Percentiles rank a stretch among this genome's conserved stretches.
Conservation (phyloP, 495 filamentous ascomycete species). For the Penicillium samsonianum region DNA sequence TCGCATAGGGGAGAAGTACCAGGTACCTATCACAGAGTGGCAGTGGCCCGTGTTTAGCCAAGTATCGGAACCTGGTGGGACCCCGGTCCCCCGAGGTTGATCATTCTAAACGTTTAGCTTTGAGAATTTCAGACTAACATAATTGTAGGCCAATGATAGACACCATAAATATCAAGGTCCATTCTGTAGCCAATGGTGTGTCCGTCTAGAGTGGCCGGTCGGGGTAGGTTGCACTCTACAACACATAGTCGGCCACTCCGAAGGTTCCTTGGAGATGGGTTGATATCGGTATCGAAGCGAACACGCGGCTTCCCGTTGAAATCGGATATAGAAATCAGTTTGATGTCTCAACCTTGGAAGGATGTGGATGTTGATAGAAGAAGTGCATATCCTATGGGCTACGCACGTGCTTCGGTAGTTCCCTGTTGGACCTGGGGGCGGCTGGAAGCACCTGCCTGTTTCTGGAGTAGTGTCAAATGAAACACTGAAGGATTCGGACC, state of each 20-base stretch:
- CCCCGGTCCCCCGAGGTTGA: constrained; percentile 8
- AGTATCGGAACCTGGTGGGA: constrained; percentile 2
- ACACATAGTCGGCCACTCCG: not conserved
- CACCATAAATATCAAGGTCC: not conserved
- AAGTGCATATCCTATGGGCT: not conserved
- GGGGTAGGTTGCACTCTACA: not conserved
- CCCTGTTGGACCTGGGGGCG: not conserved
- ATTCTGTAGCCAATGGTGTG: not conserved
- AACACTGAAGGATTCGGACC: not conserved
- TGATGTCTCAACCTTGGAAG: not conserved
- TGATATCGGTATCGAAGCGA: not conserved
- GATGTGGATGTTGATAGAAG: not conserved
- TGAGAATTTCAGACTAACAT: not conserved
- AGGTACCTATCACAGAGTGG: constrained; percentile 7
- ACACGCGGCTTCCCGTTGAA: not conserved
- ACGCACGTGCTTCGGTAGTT: not conserved
- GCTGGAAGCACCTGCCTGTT: too few species aligned
- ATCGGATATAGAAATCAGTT: not conserved
- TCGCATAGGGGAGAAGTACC: not conserved
- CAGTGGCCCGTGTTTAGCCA: not conserved
- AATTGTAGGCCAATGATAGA: not conserved
- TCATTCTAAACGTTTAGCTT: constrained; percentile 1
- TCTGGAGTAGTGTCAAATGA: not conserved
- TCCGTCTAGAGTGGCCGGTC: not conserved
- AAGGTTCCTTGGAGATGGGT: not conserved